Percentiles rank a stretch among this genome's conserved stretches.
phyloP scores from a whole-genome alignment of 1,284 basidiomycete species.

The Trametes versicolor region DNA sequence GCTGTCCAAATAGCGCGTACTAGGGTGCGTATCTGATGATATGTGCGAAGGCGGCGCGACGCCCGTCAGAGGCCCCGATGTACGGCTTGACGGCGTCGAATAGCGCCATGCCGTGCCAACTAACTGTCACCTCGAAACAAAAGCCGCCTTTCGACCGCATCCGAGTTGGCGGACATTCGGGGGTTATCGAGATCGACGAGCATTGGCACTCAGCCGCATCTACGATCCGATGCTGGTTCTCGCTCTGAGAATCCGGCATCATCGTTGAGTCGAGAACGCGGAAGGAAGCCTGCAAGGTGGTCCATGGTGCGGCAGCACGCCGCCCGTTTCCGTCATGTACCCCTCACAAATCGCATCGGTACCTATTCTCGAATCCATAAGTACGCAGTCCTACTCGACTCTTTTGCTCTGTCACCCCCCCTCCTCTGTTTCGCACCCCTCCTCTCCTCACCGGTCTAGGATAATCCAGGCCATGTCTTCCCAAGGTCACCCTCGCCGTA shows the following conservation, averaged over 20 bases:
- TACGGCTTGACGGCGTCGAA: background rate
- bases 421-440: background rate
- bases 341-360: background rate
- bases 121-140: background rate
- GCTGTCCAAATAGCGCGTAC: background rate
- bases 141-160: background rate
- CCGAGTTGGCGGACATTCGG: background rate
- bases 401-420: background rate
- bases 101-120: background rate
- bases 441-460: background rate
- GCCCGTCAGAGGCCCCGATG: background rate
- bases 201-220: background rate
- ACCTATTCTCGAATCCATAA: background rate
- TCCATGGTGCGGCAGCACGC: background rate
- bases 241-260: background rate
- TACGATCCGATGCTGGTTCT: background rate
- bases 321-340: background rate
- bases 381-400: background rate
- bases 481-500: conserved; percentile 25
- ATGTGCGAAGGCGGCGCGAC: background rate
- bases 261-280: background rate
- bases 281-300: background rate
- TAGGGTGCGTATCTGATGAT: background rate
- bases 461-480: conserved; percentile 23
- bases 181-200: conserved; percentile 1